Evolutionary conservation across 768 basidiomycete species (phyloP).

Genomic region (Leucosporidium yakuticum): DNA sequence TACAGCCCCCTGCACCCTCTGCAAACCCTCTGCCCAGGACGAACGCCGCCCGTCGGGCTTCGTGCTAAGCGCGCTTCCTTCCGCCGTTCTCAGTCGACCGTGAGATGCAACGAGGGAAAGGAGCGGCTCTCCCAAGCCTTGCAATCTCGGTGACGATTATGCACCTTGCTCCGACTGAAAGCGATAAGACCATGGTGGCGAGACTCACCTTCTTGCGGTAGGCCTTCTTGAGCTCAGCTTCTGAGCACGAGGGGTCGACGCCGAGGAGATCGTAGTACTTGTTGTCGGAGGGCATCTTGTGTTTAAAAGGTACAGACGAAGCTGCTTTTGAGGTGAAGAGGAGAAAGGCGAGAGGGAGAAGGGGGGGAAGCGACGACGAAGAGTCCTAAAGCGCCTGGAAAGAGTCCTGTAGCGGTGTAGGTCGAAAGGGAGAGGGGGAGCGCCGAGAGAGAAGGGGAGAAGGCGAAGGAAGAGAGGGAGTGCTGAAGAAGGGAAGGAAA

Average conservation of each 20-base stretch:
- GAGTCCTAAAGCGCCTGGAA: neutral
- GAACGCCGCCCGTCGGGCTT: no score
- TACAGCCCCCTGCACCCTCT: no score
- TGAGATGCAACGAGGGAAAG: neutral
- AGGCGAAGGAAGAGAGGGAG: neutral
- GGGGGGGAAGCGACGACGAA: neutral
- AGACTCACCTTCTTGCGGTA: conserved; percentile 83
- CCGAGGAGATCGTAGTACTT: conserved; percentile 71
- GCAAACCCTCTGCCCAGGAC: no score
- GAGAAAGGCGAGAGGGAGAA: neutral
- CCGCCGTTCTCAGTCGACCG: no score
- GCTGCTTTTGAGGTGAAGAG: neutral
- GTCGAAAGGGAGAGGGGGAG: neutral
- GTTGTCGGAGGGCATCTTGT: conserved; percentile 39
- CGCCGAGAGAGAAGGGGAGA: neutral
- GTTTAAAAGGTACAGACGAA: neutral
- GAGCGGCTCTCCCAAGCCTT: no score
- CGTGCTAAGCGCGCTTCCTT: neutral
- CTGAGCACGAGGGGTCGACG: conserved; percentile 68
- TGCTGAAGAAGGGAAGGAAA: no score
- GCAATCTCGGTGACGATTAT: no score
- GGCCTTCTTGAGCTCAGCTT: conserved; percentile 84
- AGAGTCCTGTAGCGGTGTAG: neutral
- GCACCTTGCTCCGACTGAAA: no score
- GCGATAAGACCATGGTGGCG: no score